A percentile compares a stretch with the other conserved stretches of the same genome.
Evolutionary conservation across 2,329 filamentous ascomycete species (phyloP).

Genomic region (Trichoderma koningiopsis): DNA sequence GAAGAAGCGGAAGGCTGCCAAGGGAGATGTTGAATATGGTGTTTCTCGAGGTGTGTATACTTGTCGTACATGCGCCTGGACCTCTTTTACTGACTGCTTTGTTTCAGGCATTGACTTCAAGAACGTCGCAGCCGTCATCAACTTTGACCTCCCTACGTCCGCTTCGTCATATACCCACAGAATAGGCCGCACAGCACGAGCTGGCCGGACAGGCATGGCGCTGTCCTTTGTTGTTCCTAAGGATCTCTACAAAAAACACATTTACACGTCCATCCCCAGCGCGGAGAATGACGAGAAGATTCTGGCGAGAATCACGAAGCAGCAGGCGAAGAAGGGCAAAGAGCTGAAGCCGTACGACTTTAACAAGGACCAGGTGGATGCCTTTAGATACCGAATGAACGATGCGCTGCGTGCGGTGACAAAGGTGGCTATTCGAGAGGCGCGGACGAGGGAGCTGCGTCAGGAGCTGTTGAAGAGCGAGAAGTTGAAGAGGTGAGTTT

Average conservation of each 20-base stretch:
- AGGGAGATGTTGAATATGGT: conserved; percentile 83
- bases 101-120: conserved; percentile 79
- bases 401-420: conserved; percentile 91
- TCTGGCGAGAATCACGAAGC: conserved; percentile 74
- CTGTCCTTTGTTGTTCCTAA: conserved; percentile 91
- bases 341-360: conserved; percentile 90
- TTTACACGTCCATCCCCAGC: conserved; percentile 75
- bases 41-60: conserved; percentile 73
- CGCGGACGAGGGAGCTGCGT: conserved; percentile 81
- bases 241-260: conserved; percentile 83
- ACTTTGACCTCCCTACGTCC: conserved; percentile 89
- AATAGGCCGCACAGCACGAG: conserved; percentile 89
- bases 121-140: conserved; percentile 90
- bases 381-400: conserved; percentile 92
- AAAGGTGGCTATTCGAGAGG: conserved; percentile 84
- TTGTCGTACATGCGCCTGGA: neutral
- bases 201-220: conserved; percentile 89
- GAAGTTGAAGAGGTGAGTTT: conserved; percentile 71
- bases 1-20: conserved; percentile 51
- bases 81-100: conserved; percentile 28
- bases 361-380: conserved; percentile 90
- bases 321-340: conserved; percentile 76
- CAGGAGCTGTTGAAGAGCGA: conserved; percentile 92
- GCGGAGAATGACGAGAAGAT: conserved; percentile 84
- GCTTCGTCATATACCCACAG: conserved; percentile 96